Evolutionary conservation across 2,329 filamentous ascomycete species (phyloP).

Genomic region (Elsinoe fawcettii): DNA sequence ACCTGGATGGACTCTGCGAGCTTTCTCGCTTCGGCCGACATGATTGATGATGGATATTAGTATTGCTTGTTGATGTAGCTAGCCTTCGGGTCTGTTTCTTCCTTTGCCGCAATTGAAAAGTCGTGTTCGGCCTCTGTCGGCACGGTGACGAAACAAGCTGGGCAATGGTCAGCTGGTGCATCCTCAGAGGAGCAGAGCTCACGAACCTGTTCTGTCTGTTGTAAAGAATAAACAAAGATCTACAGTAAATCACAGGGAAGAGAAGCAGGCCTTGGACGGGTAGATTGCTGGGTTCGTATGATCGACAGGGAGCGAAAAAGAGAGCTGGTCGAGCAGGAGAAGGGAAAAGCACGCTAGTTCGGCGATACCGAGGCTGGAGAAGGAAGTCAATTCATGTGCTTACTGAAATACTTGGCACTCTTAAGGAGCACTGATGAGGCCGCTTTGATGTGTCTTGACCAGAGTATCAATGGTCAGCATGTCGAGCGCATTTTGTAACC

Average conservation of each 20-base stretch:
- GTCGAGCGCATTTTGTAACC: neutral
- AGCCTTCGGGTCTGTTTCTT: neutral
- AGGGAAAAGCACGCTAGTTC: constrained; percentile 10
- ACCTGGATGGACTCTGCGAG: constrained; percentile 37
- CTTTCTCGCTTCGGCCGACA: constrained; percentile 8
- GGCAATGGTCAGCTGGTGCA: neutral
- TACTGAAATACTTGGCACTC: neutral
- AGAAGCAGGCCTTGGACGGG: neutral
- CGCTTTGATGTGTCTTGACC: neutral
- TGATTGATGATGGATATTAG: neutral
- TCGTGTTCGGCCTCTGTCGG: neutral
- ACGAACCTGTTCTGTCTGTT: neutral
- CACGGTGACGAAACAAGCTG: constrained; percentile 3
- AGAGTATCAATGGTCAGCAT: neutral
- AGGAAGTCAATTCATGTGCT: constrained; percentile 9
- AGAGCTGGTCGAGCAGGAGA: neutral
- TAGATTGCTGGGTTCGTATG: constrained; percentile 6
- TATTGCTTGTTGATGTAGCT: neutral
- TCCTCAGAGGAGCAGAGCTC: neutral
- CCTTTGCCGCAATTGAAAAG: neutral
- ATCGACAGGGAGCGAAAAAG: constrained; percentile 1
- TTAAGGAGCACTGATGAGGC: neutral
- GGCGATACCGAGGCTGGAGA: constrained; percentile 11
- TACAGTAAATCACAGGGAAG: neutral
- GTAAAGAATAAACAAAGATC: neutral